Base-by-base conservation (phyloP, 768 basidiomycete species). In the Suillus brevipes region DNA sequence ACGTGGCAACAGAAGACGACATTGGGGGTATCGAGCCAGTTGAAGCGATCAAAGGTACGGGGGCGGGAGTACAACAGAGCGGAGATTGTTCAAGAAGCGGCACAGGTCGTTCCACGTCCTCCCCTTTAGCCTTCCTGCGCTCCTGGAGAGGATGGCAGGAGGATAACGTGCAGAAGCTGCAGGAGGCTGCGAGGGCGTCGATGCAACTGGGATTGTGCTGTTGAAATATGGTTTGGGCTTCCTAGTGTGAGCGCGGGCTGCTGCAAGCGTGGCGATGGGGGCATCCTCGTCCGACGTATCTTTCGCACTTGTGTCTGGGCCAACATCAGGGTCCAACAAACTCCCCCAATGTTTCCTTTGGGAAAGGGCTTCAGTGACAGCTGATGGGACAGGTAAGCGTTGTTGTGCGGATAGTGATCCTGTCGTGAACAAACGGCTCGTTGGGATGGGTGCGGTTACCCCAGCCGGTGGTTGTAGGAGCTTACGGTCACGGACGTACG, bases 401-500 rank as follows among this genome's bases (percentile, higher is more conserved):
- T 76, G 80, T 49, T 73, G 63, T 63, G 70, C 70, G 28, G 57
- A 59, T 28, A 59, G 25, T 31, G 63, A 64, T 49, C 69, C 52
- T 50, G 74, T 67, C 3, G 80, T 66, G 61, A 78, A 71, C 53
- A 78, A 68, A 34, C 84, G 80, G 9, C 85, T 84, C n/a, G 89
- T 87, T 7, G 82, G 78, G 70, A 95, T 94, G 1, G 93, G 92
- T n/a, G 87, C 82, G 18, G 92, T 86, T 52, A 92, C 84, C 8
- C 93, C 92, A 23, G 88, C 84, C 12, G 93, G 92, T 50, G 94
- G 93, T 70, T 92, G 91, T 66, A 95, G 77, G 18, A 97, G 81
- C 72, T 90, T 93, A 63, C 95, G 86, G 59, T 96, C 92, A 53
- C 87, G 87, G 58, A 95, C 84, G 74, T 97, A 97, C 52, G 84